These are phyloP conservation scores for Trichoderma sp. DNA, from an alignment of 2,329 filamentous ascomycete genomes.

Conservation along the genomic window DNA sequence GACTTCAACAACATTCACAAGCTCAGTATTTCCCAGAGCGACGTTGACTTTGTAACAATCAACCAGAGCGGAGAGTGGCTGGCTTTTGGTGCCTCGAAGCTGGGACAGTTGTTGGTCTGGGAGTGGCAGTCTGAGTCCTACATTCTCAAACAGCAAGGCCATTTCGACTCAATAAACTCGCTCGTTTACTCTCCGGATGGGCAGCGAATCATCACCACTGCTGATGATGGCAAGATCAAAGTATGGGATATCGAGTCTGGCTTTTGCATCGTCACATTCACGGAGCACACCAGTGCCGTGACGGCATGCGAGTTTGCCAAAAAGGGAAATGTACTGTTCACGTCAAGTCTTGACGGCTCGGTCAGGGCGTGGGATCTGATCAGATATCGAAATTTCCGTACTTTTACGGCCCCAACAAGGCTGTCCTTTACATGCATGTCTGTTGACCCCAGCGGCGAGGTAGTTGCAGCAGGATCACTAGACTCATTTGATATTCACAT, in stretches of 20 bases:
- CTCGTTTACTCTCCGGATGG: slow-evolving; percentile 93
- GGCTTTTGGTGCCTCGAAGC: slow-evolving; percentile 91
- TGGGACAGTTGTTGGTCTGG: slow-evolving; percentile 97
- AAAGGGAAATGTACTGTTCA: slow-evolving; percentile 93
- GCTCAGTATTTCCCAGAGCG: slow-evolving; percentile 89
- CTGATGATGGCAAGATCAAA: slow-evolving; percentile 97
- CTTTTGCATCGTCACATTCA: slow-evolving; percentile 97
- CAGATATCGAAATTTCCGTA: slow-evolving; percentile 93
- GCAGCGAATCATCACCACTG: slow-evolving; percentile 86
- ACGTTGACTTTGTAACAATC: slow-evolving; percentile 92
- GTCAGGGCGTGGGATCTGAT: slow-evolving; percentile 95
- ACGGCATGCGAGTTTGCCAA: slow-evolving; percentile 95
- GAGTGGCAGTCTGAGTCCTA: slow-evolving; percentile 99
- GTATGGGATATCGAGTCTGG: slow-evolving; percentile 97
- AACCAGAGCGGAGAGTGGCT: slow-evolving; percentile 96
- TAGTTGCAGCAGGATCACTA: slow-evolving; percentile 90
- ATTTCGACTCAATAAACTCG: slow-evolving; percentile 94
- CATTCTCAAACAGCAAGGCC: slow-evolving; percentile 95
- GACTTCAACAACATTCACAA: slow-evolving; percentile 96
- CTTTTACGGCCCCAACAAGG: slow-evolving; percentile 90
- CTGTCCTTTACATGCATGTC: slow-evolving; percentile 92
- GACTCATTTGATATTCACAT: slow-evolving; percentile 98
- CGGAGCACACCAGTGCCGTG: slow-evolving; percentile 91
- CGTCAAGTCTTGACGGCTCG: slow-evolving; percentile 90
- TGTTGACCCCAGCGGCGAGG: slow-evolving; percentile 95